Evolutionary conservation across 202 grass and related monocot species (phyloP).

Genomic region (Cymbopogon flexuosus): DNA sequence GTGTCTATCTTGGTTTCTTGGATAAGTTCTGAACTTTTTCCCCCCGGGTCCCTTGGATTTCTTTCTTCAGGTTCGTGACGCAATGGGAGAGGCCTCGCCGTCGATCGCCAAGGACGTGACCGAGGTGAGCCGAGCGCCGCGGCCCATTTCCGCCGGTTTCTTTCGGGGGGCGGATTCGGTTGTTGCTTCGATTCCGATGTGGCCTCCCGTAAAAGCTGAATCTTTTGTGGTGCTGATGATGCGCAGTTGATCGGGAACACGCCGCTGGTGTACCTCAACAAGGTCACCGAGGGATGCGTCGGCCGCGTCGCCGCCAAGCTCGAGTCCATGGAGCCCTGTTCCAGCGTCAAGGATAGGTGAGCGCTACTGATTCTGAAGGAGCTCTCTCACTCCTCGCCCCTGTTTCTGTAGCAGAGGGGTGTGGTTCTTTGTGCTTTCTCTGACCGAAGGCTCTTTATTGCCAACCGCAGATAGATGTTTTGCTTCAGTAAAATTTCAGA

Average conservation of each 20-base stretch:
- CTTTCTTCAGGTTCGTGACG: constrained; percentile 15
- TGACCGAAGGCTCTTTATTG: neutral
- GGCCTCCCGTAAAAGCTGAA: neutral
- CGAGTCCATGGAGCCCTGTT: constrained; percentile 86
- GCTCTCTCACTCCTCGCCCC: neutral
- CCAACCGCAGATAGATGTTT: neutral
- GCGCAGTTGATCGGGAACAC: constrained; percentile 73
- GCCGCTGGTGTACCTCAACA: constrained; percentile 76
- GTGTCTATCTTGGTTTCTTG: neutral
- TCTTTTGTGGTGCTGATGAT: neutral
- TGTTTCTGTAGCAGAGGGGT: neutral
- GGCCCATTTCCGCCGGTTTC: neutral
- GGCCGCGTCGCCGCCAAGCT: constrained; percentile 71
- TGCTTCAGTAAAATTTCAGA: neutral
- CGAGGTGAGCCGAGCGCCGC: constrained; percentile 53
- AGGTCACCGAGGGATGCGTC: constrained; percentile 57
- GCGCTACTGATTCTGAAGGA: neutral
- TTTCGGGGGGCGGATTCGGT: neutral
- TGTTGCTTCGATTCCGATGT: neutral
- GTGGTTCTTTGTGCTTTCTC: neutral
- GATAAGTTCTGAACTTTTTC: neutral
- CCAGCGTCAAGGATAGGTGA: constrained; percentile 82
- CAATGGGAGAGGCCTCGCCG: constrained; percentile 39
- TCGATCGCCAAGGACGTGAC: constrained; percentile 70
- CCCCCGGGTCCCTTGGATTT: neutral